Conservation (phyloP, 768 basidiomycete species). For the Leccinum barrowsii region DNA sequence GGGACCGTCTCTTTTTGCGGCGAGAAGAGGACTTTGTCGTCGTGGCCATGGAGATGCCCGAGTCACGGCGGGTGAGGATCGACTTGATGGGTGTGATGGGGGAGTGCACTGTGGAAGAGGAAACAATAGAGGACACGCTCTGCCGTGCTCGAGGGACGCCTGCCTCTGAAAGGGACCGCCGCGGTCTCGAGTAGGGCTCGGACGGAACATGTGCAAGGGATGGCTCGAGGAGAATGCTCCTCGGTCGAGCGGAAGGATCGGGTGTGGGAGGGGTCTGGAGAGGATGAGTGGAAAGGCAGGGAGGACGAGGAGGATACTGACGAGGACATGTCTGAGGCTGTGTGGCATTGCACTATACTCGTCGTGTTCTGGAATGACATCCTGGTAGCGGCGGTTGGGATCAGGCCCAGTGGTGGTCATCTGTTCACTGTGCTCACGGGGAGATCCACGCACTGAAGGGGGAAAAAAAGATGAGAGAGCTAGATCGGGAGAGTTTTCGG, state of each 20-base stretch:
- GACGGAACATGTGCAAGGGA: slow-evolving; percentile 7
- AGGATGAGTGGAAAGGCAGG: slow-evolving; percentile 8
- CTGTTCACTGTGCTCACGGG: slow-evolving; percentile 23
- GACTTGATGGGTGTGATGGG: slow-evolving; percentile 41
- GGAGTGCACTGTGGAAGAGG: slow-evolving; percentile 29
- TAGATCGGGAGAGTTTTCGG: background rate
- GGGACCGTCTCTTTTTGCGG: slow-evolving; percentile 30
- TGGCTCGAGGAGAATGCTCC: slow-evolving; percentile 30
- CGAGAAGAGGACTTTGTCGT: slow-evolving; percentile 23
- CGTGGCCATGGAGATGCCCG: slow-evolving; percentile 43
- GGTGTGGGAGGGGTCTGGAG: slow-evolving; percentile 23
- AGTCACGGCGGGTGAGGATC: slow-evolving; percentile 52
- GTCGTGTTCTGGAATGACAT: slow-evolving; percentile 28
- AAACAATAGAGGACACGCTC: slow-evolving; percentile 39
- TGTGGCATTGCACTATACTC: slow-evolving; percentile 28
- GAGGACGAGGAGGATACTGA: slow-evolving; percentile 11
- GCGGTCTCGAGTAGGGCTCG: slow-evolving; percentile 18
- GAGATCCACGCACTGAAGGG: slow-evolving; percentile 25
- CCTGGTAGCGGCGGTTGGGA: slow-evolving; percentile 21
- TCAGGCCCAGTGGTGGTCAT: slow-evolving; percentile 22
- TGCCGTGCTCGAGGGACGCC: slow-evolving; percentile 28
- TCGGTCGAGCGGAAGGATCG: slow-evolving; percentile 15
- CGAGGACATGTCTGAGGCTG: slow-evolving; percentile 29
- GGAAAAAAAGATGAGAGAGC: background rate
- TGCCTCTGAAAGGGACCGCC: slow-evolving; percentile 20